Conservation (phyloP, 306 rosid genomes). For the Betula pendula region DNA sequence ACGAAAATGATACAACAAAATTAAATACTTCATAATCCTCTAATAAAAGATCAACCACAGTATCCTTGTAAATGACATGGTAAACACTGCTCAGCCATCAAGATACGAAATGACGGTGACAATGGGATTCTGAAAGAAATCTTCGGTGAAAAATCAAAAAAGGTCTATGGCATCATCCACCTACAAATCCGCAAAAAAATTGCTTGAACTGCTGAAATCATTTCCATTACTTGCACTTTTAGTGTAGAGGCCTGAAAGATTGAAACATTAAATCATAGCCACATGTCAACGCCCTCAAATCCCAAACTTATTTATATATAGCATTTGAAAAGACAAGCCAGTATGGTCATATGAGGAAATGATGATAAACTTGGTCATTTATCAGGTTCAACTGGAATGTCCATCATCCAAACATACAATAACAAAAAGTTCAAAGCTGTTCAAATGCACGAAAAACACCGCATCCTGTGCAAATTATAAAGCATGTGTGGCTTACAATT, state of each 20-base stretch:
- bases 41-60: too few species aligned
- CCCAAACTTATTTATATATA: not conserved
- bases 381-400: not conserved
- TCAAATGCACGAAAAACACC: not conserved
- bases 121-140: not conserved
- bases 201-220: not conserved
- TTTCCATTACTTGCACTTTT: not conserved
- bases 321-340: not conserved
- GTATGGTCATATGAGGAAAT: not conserved
- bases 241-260: not conserved
- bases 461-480: not conserved
- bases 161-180: not conserved
- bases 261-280: not conserved
- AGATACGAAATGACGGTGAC: not conserved
- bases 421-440: not conserved
- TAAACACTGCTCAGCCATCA: not conserved
- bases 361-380: not conserved
- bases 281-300: not conserved
- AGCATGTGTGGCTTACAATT: not conserved
- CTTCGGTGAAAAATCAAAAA: not conserved
- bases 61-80: too few species aligned
- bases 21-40: too few species aligned
- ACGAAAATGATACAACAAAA: too few species aligned
- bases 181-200: not conserved
- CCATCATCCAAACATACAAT: not conserved